A percentile compares a stretch with the other conserved stretches of the same genome.
Conservation (phyloP, 352 stramenopile genomes). For the Phytophthora cactorum region DNA sequence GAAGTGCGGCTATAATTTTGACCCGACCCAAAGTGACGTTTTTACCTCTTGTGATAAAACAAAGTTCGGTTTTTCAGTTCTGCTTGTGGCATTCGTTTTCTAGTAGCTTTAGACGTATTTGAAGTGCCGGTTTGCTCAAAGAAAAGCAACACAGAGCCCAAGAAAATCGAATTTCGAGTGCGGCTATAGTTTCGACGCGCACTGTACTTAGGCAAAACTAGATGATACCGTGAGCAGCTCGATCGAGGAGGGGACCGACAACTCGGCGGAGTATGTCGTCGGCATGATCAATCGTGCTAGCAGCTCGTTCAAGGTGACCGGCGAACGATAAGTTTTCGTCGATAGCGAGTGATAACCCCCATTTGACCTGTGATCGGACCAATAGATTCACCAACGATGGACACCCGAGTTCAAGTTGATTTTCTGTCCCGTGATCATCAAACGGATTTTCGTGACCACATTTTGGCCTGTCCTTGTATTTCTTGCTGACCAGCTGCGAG, state of each 20-base stretch:
- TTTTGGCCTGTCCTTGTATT: conserved; percentile 13
- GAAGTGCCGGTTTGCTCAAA: no score
- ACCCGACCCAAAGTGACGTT: no score
- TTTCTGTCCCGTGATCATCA: background rate
- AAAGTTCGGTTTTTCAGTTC: no score
- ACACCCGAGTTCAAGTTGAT: background rate
- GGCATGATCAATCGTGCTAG: conserved; percentile 9
- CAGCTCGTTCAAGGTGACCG: conserved; percentile 3
- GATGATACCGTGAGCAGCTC: conserved; percentile 4
- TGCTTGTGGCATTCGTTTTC: no score
- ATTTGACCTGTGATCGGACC: background rate
- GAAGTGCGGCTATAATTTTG: no score
- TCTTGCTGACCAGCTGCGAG: background rate
- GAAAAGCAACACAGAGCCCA: no score
- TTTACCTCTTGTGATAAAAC: no score
- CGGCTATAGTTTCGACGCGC: no score
- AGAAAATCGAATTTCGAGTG: no score
- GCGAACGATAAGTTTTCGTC: conserved; percentile 7
- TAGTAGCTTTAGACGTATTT: no score
- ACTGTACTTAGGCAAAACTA: conserved; percentile 23
- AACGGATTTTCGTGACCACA: conserved; percentile 4
- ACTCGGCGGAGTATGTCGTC: conserved; percentile 6
- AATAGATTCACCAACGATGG: background rate
- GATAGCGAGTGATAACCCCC: background rate
- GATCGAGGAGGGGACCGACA: background rate